These are phyloP conservation scores for Kodamaea restingae DNA, from an alignment of 805 yeast species.

Conservation along the genomic window DNA sequence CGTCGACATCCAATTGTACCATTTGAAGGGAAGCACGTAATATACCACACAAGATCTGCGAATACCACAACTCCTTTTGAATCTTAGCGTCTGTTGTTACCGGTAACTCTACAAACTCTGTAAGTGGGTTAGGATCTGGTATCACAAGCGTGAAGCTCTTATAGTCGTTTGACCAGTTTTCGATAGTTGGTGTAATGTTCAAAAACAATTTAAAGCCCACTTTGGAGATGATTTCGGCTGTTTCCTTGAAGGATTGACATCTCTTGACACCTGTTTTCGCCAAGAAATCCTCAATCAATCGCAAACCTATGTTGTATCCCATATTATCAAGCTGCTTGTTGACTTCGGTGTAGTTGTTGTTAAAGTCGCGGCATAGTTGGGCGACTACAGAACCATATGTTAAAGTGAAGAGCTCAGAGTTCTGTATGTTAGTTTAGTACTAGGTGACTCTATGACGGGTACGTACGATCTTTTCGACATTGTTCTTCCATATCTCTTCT, in stretches of 20 bases:
- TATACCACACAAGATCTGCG: slow-evolving; percentile 86
- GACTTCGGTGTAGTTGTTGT: slow-evolving; percentile 70
- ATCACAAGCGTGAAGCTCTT: slow-evolving; percentile 70
- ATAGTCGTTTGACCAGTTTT: slow-evolving; percentile 73
- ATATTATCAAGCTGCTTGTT: slow-evolving; percentile 81
- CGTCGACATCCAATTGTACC: slow-evolving; percentile 93
- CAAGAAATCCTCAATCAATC: slow-evolving; percentile 88
- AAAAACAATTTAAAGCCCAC: slow-evolving; percentile 88
- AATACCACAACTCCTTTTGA: slow-evolving; percentile 79
- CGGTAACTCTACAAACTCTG: slow-evolving; percentile 94
- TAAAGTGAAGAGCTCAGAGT: slow-evolving; percentile 88
- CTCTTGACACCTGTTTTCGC: slow-evolving; percentile 85
- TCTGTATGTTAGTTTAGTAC: slow-evolving; percentile 37
- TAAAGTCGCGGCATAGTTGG: slow-evolving; percentile 80
- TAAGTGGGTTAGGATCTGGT: slow-evolving; percentile 76
- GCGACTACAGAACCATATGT: slow-evolving; percentile 94
- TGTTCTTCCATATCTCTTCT: slow-evolving; percentile 89
- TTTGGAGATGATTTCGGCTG: slow-evolving; percentile 81
- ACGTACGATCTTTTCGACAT: slow-evolving; percentile 78
- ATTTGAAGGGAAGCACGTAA: slow-evolving; percentile 87
- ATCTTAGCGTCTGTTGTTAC: slow-evolving; percentile 59
- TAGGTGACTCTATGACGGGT: not conserved
- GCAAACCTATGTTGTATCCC: slow-evolving; percentile 93
- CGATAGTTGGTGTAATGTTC: slow-evolving; percentile 71
- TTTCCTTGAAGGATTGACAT: slow-evolving; percentile 74